Percentiles rank a stretch among this genome's conserved stretches.
Conservation (phyloP, 1,284 basidiomycete genomes). For the Ustilago xerochloae region DNA sequence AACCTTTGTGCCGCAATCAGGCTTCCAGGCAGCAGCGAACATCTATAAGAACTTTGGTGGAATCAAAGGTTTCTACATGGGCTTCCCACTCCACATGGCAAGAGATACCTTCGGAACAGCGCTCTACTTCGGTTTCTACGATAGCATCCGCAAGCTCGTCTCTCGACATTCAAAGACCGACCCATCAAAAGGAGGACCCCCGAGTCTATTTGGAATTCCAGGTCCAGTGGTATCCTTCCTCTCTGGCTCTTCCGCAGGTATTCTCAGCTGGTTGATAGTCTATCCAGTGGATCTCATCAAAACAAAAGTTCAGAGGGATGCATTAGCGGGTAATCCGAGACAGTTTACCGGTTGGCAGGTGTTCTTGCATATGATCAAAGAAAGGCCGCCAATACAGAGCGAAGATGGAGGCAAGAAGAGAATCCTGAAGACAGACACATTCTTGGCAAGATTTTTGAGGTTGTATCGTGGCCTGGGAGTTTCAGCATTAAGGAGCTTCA, state of each 20-base stretch:
- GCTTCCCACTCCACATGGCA: slow-evolving; percentile 60
- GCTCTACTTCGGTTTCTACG: slow-evolving; percentile 67
- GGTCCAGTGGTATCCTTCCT: slow-evolving; percentile 63
- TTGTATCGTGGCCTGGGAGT: slow-evolving; percentile 66
- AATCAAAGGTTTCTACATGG: slow-evolving; percentile 65
- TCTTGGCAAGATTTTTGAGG: slow-evolving; percentile 52
- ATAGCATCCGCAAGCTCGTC: slow-evolving; percentile 58
- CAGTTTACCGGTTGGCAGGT: slow-evolving; percentile 77
- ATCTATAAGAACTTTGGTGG: slow-evolving; percentile 64
- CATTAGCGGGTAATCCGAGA: slow-evolving; percentile 79
- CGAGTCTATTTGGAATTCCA: slow-evolving; percentile 55
- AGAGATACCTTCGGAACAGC: slow-evolving; percentile 61
- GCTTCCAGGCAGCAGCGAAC: slow-evolving; percentile 61
- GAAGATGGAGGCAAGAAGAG: slow-evolving; percentile 3
- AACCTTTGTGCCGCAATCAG: slow-evolving; percentile 57
- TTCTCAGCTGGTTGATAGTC: slow-evolving; percentile 63
- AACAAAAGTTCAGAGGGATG: slow-evolving; percentile 89
- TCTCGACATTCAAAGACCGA: slow-evolving; percentile 44
- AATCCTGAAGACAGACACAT: slow-evolving; percentile 73
- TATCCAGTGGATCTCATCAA: slow-evolving; percentile 77
- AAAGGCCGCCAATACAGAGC: slow-evolving; percentile 75
- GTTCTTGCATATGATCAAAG: slow-evolving; percentile 79
- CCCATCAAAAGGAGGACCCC: slow-evolving; percentile 3
- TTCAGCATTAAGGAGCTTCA: slow-evolving; percentile 64
- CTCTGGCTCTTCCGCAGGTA: slow-evolving; percentile 62